These are phyloP conservation scores for Murraya koenigii DNA, from an alignment of 345 rosid species.

Conservation along the genomic window DNA sequence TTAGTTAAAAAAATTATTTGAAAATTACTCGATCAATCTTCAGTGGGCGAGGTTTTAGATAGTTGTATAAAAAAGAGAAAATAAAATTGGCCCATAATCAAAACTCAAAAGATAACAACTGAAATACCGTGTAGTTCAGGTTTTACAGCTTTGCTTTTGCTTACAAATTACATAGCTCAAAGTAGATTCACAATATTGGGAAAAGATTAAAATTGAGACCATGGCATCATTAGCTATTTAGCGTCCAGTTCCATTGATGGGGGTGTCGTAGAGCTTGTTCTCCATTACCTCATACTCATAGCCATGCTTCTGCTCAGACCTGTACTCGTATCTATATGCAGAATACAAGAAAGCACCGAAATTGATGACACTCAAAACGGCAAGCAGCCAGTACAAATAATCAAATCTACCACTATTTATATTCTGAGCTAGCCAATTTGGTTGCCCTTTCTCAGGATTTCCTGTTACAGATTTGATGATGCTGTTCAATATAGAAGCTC, in stretches of 20 bases:
- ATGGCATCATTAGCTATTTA: not conserved
- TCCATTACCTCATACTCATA: constrained; percentile 24
- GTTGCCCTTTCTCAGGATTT: constrained; percentile 27
- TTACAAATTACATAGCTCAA: not conserved
- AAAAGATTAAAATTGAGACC: not conserved
- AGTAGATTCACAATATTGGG: not conserved
- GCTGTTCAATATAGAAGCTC: constrained; percentile 70
- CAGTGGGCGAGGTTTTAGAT: not conserved
- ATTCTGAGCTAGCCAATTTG: constrained; percentile 83
- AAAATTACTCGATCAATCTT: no score
- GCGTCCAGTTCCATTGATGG: constrained; percentile 1
- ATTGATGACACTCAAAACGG: constrained; percentile 60
- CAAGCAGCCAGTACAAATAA: constrained; percentile 74
- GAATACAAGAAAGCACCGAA: constrained; percentile 62
- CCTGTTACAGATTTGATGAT: constrained; percentile 66
- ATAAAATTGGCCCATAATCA: not conserved
- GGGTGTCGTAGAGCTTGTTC: constrained; percentile 22
- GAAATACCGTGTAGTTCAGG: not conserved
- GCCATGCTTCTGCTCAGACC: constrained; percentile 36
- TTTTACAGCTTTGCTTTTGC: constrained; percentile 4
- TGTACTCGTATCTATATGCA: constrained; percentile 64
- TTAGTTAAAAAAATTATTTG: no score
- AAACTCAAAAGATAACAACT: not conserved
- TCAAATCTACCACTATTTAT: constrained; percentile 79
- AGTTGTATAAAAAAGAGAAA: not conserved